phyloP scores from a whole-genome alignment of 1,284 basidiomycete genomes.

The Porodaedalea pini region DNA sequence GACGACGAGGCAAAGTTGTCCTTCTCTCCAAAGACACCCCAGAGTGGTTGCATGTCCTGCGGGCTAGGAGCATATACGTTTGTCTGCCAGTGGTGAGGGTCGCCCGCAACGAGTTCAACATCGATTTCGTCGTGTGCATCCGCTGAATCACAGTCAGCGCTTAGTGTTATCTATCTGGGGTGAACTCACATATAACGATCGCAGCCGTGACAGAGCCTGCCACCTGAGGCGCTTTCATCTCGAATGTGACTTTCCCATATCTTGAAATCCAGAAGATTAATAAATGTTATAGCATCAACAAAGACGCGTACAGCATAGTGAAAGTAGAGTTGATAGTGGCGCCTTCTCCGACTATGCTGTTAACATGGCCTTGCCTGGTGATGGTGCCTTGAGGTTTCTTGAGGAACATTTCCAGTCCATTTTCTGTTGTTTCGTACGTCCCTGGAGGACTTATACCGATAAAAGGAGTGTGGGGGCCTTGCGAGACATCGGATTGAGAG shows the following conservation, averaged over 20 bases:
- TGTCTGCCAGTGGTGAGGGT: slow-evolving; percentile 41
- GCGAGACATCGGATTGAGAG: slow-evolving; percentile 24
- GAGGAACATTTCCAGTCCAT: slow-evolving; percentile 37
- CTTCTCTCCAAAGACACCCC: slow-evolving; percentile 37
- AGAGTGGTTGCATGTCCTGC: slow-evolving; percentile 34
- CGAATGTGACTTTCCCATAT: slow-evolving; percentile 37
- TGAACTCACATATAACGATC: slow-evolving; percentile 37
- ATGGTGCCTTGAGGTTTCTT: slow-evolving; percentile 33
- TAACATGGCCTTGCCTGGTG: slow-evolving; percentile 33
- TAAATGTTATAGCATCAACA: neutral
- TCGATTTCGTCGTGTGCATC: slow-evolving; percentile 43
- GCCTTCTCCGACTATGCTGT: slow-evolving; percentile 37
- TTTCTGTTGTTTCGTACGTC: slow-evolving; percentile 30
- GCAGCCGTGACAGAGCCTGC: slow-evolving; percentile 39
- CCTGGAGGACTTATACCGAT: slow-evolving; percentile 32
- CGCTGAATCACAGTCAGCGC: slow-evolving; percentile 24
- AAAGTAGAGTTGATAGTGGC: slow-evolving; percentile 45
- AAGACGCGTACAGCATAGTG: slow-evolving; percentile 30
- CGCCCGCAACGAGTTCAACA: slow-evolving; percentile 42
- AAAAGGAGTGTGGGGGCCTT: slow-evolving; percentile 27
- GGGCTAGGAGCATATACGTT: slow-evolving; percentile 42
- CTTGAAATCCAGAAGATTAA: slow-evolving; percentile 22
- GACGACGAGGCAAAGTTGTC: slow-evolving; percentile 26
- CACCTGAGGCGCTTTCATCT: slow-evolving; percentile 32
- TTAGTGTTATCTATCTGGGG: neutral